These are phyloP conservation scores for Ceriops zippeliana DNA, from an alignment of 345 rosid genomes.

Conservation along the genomic window DNA sequence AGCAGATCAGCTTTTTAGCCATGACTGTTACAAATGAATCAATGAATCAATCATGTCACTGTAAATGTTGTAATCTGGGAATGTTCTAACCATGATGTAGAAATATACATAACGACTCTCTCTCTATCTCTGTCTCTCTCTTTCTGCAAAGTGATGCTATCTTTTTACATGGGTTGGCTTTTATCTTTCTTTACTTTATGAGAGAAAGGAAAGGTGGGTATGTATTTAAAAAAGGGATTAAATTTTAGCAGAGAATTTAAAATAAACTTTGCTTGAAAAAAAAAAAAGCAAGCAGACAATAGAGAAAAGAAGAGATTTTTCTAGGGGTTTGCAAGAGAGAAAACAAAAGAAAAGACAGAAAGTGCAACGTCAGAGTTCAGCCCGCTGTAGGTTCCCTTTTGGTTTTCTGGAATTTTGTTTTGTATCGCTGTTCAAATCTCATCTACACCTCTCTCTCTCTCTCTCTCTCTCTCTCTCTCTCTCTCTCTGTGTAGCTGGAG, in stretches of 20 bases:
- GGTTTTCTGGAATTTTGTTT: constrained; percentile 29
- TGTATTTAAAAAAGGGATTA: constrained; percentile 9
- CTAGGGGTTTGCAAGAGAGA: constrained; percentile 32
- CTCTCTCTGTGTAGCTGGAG: constrained; percentile 39
- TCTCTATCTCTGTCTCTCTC: background rate
- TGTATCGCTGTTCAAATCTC: constrained; percentile 24
- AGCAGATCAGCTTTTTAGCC: constrained; percentile 28
- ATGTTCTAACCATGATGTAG: constrained; percentile 21
- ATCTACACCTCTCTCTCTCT: constrained; percentile 41
- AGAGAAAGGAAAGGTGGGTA: constrained; percentile 13
- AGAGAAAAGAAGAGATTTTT: constrained; percentile 33
- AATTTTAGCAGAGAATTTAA: background rate
- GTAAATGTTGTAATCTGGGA: constrained; percentile 32
- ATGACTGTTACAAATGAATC: constrained; percentile 28
- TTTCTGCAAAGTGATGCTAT: constrained; percentile 14
- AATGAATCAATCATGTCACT: constrained; percentile 49
- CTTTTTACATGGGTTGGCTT: constrained; percentile 12
- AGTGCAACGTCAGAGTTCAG: constrained; percentile 55
- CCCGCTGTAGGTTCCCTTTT: constrained; percentile 29
- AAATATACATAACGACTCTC: background rate
- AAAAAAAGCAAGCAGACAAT: constrained; percentile 22
- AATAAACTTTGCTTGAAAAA: background rate
- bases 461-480: constrained; percentile 20
- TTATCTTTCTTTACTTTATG: constrained; percentile 25
- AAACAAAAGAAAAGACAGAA: constrained; percentile 72